Conservation (phyloP, 75 land plant species). For the Ceratopteris richardii region DNA sequence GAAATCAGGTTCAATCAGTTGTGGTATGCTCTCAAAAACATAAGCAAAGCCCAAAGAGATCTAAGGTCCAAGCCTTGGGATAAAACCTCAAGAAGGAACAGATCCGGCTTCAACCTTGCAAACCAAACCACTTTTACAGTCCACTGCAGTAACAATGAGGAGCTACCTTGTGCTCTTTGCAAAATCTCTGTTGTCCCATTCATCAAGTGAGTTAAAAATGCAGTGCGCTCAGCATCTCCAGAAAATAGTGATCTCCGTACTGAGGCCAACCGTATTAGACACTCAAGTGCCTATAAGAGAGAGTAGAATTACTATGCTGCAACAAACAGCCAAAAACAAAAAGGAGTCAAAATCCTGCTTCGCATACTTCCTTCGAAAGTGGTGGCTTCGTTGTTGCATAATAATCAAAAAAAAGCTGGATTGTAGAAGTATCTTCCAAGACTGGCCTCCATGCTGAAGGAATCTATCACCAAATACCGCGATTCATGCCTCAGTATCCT, state of each 20-base stretch:
- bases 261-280: slow-evolving; percentile 86
- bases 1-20: too few relatives aligned
- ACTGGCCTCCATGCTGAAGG: slow-evolving; percentile 79
- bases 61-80: too few relatives aligned
- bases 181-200: slow-evolving; percentile 85
- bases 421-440: slow-evolving; percentile 69
- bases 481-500: too few relatives aligned
- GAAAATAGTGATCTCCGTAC: slow-evolving; percentile 81
- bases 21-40: too few relatives aligned
- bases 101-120: too few relatives aligned
- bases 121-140: too few relatives aligned
- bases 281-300: slow-evolving; percentile 63
- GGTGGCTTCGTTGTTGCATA: slow-evolving; percentile 68
- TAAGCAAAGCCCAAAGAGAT: too few relatives aligned
- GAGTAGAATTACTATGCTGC: not conserved
- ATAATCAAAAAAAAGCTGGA: slow-evolving; percentile 90
- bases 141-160: too few relatives aligned
- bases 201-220: slow-evolving; percentile 81
- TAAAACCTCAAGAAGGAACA: too few relatives aligned
- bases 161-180: slow-evolving; percentile 90
- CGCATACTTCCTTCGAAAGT: slow-evolving; percentile 69
- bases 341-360: not conserved
- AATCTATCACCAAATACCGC: too few relatives aligned
- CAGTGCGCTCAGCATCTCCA: slow-evolving; percentile 65
- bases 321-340: not conserved